These are phyloP conservation scores for Canavalia gladiata DNA, from an alignment of 306 rosid genomes.

Conservation along the genomic window DNA sequence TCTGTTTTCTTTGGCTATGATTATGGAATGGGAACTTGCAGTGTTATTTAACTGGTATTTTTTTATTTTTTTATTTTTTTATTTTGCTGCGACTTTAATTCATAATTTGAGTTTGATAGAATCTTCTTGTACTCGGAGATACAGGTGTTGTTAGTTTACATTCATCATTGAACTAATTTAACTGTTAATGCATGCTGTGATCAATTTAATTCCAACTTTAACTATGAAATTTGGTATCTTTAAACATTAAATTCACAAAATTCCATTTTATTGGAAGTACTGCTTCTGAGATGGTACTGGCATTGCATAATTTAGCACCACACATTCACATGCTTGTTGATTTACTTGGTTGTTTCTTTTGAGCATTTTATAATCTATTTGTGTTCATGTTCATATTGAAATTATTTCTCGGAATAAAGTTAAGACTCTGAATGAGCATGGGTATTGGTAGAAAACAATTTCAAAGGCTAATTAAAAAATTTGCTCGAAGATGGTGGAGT, in stretches of 20 bases:
- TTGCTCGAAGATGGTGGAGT: background rate
- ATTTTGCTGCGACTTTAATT: constrained; percentile 2
- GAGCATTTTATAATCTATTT: constrained; percentile 9
- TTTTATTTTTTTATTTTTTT: background rate
- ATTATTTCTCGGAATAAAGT: background rate
- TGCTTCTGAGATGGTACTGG: constrained; percentile 3
- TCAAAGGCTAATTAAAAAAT: background rate
- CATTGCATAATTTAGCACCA: constrained; percentile 7
- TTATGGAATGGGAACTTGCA: constrained; percentile 56
- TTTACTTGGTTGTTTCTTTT: background rate
- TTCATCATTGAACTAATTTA: background rate
- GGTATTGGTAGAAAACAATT: background rate
- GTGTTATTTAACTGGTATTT: constrained; percentile 58
- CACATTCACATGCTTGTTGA: background rate
- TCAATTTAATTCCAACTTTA: constrained; percentile 11
- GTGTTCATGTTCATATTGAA: constrained; percentile 7
- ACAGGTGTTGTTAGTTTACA: background rate
- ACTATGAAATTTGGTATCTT: constrained; percentile 9
- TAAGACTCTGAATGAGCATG: background rate
- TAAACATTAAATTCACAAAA: constrained; percentile 3
- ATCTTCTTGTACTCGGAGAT: background rate
- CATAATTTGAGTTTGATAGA: constrained; percentile 8
- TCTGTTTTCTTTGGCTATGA: constrained; percentile 59
- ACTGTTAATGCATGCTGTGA: background rate
- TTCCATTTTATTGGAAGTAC: background rate